Evolutionary conservation across 495 filamentous ascomycete genomes (phyloP).

Genomic region (Talaromyces adpressus): DNA sequence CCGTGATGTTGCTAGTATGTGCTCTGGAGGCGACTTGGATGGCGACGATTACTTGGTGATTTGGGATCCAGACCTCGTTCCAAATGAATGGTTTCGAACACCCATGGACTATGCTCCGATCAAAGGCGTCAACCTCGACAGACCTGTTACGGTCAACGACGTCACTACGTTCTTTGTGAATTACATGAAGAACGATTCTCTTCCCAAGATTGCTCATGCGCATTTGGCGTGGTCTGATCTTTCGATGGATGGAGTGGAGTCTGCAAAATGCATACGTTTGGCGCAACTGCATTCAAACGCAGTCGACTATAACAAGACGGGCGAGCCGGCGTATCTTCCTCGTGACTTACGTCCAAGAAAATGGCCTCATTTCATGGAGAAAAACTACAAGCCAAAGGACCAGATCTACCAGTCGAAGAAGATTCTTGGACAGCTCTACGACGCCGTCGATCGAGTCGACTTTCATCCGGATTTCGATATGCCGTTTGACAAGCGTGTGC

Average conservation of each 20-base stretch:
- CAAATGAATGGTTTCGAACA: conserved; percentile 55
- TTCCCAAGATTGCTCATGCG: conserved; percentile 72
- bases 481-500: conserved; percentile 72
- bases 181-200: conserved; percentile 87
- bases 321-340: conserved; percentile 61
- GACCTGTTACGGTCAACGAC: conserved; percentile 58
- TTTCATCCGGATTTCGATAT: conserved; percentile 63
- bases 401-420: conserved; percentile 59
- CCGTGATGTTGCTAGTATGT: conserved; percentile 82
- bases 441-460: conserved; percentile 57
- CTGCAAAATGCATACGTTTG: conserved; percentile 64
- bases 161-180: conserved; percentile 80
- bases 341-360: conserved; percentile 46
- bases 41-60: conserved; percentile 94
- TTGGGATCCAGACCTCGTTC: conserved; percentile 78
- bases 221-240: conserved; percentile 76
- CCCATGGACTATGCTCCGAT: conserved; percentile 68
- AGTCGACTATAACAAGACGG: conserved; percentile 93
- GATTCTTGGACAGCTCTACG: conserved; percentile 79
- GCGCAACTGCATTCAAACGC: conserved; percentile 82
- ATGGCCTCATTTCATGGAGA: conserved; percentile 95
- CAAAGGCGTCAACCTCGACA: conserved; percentile 40
- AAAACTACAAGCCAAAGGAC: conserved; percentile 39
- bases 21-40: conserved; percentile 92
- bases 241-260: conserved; percentile 54